Base-by-base conservation (phyloP, 306 rosid species). In the Ammopiptanthus mongolicus region DNA sequence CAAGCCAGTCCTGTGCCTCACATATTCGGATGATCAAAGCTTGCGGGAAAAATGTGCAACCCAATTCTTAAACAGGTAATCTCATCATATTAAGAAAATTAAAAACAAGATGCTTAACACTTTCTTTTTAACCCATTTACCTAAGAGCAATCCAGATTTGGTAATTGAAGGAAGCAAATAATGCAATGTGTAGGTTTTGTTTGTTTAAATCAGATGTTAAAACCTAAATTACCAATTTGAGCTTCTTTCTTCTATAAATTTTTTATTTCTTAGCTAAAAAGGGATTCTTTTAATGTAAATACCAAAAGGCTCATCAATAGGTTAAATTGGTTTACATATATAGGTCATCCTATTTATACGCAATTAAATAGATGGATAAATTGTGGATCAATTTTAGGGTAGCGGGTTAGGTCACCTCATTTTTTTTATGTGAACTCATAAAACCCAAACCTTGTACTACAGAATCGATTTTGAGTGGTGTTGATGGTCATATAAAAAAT, bases 1-100 rank as follows among this genome's bases (percentile, higher is more conserved):
- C 47, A 95, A 90, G 84, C 99, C 99, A 56, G 99, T 95, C 50
- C 98, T 96, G 28, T 95, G 97, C 86, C 70, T 90, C 90, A 92
- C 97, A 76, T 92, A 88, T 76, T 75, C 84, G 42, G 92, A 89
- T 68, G 99, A 97, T 78, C 75, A 85, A 78, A 69, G 76, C 22
- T 83, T 95, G 84, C 81, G 84, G 83, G 99, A 90, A 81, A 75
- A 82, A 68, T 84, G 78, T 60, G 93, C 97, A 64, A 95, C 99
- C 91, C 96, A 18, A 92, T 91, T 81, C 96, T 95, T 74, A 86
- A 85, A 75, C 99, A 95, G 96, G 99, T 88, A 69, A 52, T 77
- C 73, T 22, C 39, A n/a, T 71, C 84, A 36, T 56, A 17, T 25
- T 39, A 18, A 12, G 70, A 15, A 46, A 61, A 47, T 37, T 8